Conservation (phyloP, 176 grass and related monocot genomes). For the barley (Hordeum vulgare) region MorexV3_pseudomolecules_assembly NC_058519.1:557724225-557724724, state of each 20-base stretch:
- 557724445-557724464: background rate
- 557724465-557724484: background rate
- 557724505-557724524: background rate
- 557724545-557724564: background rate
- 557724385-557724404: background rate
- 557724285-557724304: background rate
- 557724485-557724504: background rate
- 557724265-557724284: background rate
- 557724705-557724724: constrained; percentile 1
- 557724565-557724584: constrained; percentile 1
- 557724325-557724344: background rate
- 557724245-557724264: background rate
- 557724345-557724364: background rate
- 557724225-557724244: background rate
- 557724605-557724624: background rate
- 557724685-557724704: background rate
- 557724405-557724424: background rate
- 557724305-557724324: background rate
- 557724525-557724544: background rate
- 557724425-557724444: background rate
- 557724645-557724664: background rate
- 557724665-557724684: background rate
- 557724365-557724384: constrained; percentile 11
- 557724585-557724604: background rate
- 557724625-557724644: background rate